Percentiles rank a stretch among this genome's conserved stretches.
Evolutionary conservation across 2,329 filamentous ascomycete species (phyloP).

Genomic region (Colletotrichum sp.): DNA sequence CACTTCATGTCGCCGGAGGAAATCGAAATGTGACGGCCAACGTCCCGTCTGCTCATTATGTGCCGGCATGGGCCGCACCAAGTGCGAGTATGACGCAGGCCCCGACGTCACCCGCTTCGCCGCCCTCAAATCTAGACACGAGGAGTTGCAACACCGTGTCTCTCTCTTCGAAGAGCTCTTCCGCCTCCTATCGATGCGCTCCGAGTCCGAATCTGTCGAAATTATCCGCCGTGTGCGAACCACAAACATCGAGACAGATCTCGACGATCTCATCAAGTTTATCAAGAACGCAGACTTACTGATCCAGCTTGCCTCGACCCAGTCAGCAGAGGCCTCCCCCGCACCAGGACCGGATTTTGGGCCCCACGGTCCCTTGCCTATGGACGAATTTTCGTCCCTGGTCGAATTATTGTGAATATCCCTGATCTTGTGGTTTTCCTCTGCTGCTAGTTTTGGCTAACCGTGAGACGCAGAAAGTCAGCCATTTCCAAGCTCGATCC

Average conservation of each 20-base stretch:
- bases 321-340: neutral
- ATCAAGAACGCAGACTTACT: constrained; percentile 23
- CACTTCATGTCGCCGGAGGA: constrained; percentile 19
- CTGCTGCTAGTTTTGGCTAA: neutral
- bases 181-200: constrained; percentile 8
- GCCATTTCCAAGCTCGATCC: constrained; percentile 8
- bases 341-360: neutral
- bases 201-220: constrained; percentile 20
- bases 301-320: constrained; percentile 9
- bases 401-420: constrained; percentile 6
- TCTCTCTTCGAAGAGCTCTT: constrained; percentile 20
- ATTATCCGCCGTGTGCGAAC: constrained; percentile 20
- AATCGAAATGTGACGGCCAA: constrained; percentile 21
- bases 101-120: constrained; percentile 21
- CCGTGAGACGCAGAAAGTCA: neutral
- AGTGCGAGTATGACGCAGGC: constrained; percentile 23
- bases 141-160: constrained; percentile 16
- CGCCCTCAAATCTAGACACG: constrained; percentile 17
- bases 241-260: constrained; percentile 7
- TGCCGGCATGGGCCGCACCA: constrained; percentile 16
- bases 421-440: neutral
- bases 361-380: neutral
- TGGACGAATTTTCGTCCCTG: constrained; percentile 8
- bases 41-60: constrained; percentile 22
- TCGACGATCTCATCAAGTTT: constrained; percentile 18